Base-by-base conservation (phyloP, 2,329 filamentous ascomycete species). In the Graphilbum ipis-grandicollis region DNA sequence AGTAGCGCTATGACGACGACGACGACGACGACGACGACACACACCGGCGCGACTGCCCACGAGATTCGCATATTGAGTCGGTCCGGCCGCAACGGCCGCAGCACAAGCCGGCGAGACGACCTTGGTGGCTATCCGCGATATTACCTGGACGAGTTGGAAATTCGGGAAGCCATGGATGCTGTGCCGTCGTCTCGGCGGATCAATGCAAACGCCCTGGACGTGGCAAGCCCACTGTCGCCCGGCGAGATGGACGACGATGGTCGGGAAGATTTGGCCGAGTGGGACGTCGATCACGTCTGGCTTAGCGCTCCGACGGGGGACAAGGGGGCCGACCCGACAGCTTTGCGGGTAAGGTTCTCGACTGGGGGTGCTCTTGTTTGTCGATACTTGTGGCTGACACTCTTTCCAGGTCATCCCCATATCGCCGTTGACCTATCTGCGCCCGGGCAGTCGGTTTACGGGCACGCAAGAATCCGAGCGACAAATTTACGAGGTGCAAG, bases 381-480 rank as follows among this genome's bases (percentile, higher is more conserved):
- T 7, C 26, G 9, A 13, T 9, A 5, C 5, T 5, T 28, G 9
- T 13, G 12, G 5, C 26, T 28, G 9, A 13, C 26, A 5, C 26
- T 7, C 12, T 7, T 28, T 5, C 39, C 46, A 86, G 79, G 66
- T 79, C 44, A 68, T 80, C 39, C 79, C 85, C 3, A 75, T 75
- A 38, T 75, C 80, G n/a, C 77, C 83, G 1, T 93, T 83, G 1
- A 90, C 84, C 0, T 92, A 78, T 54, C 64, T 98, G 39, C 79
- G 84, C 33, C 74, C 86, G 3, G 86, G 86, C 15, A 93, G 84
- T 57, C 81, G 73, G 48, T 98, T 94, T 52, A 70, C 72, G 41
- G 90, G 90, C 39, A 93, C 81, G 13, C 90, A 98, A 51, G 80
- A 88, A 52, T 96, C 88, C 3, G 88, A 96, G 53, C 74, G 81